phyloP scores from a whole-genome alignment of 2,329 filamentous ascomycete genomes.

The Aureobasidium subglaciale region DNA sequence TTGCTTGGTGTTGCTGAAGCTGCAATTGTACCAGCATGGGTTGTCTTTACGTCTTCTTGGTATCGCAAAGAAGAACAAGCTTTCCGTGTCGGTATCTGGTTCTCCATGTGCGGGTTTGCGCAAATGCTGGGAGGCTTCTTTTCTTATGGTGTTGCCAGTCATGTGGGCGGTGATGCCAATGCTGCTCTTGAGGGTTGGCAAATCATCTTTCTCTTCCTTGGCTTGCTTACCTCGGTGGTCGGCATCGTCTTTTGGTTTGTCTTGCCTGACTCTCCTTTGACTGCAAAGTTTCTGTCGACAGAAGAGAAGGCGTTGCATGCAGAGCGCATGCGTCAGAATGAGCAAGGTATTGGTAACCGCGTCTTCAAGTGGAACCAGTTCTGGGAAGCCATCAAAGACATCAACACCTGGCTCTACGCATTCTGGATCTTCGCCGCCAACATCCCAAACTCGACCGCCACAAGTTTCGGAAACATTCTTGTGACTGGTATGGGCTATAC shows the following conservation, averaged over 20 bases:
- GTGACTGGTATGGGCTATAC: background rate
- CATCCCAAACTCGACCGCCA: background rate
- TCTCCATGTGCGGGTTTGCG: background rate
- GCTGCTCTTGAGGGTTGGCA: background rate
- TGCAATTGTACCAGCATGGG: background rate
- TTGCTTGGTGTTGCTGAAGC: slow-evolving; percentile 29
- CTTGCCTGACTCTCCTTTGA: background rate
- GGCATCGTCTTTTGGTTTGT: background rate
- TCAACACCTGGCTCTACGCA: background rate
- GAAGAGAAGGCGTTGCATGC: background rate
- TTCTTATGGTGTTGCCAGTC: background rate
- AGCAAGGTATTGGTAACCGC: background rate
- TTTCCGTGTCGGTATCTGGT: background rate
- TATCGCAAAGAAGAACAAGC: background rate
- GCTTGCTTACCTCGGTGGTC: background rate
- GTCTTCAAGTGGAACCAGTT: background rate
- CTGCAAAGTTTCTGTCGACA: background rate
- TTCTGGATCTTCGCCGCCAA: background rate
- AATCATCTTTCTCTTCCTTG: background rate
- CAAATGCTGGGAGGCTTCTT: background rate
- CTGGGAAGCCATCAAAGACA: background rate
- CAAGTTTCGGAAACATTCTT: background rate
- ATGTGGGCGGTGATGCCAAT: background rate
- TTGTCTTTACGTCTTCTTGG: background rate
- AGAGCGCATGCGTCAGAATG: background rate